phyloP scores from a whole-genome alignment of 768 basidiomycete genomes.

The Baorangia bicolor region DNA sequence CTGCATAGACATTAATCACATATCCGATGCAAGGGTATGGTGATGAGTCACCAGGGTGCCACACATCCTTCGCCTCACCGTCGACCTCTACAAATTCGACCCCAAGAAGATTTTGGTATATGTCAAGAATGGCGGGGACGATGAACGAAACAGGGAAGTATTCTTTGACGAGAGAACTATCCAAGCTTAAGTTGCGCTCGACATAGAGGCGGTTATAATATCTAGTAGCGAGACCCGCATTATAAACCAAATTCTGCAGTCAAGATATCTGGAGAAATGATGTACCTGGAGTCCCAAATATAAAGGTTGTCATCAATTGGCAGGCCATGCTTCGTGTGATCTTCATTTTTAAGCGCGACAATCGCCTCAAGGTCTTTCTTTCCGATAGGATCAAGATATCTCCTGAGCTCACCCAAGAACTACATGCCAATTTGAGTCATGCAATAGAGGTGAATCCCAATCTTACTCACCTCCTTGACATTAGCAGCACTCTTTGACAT shows the following conservation, averaged over 20 bases:
- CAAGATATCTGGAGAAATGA: conserved; percentile 13
- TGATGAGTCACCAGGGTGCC: conserved; percentile 66
- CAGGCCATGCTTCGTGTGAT: conserved; percentile 55
- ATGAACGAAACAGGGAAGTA: conserved; percentile 85
- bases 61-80: conserved; percentile 57
- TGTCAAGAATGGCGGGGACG: conserved; percentile 72
- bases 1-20: conserved; percentile 31
- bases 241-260: not conserved
- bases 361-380: conserved; percentile 63
- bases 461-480: conserved; percentile 49
- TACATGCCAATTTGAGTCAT: conserved; percentile 21
- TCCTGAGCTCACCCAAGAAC: conserved; percentile 76
- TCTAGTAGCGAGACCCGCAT: conserved; percentile 6
- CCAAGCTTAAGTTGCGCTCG: conserved; percentile 63
- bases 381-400: conserved; percentile 71
- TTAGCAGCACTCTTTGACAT: conserved; percentile 72
- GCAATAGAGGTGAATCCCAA: not conserved
- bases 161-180: conserved; percentile 76
- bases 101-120: conserved; percentile 78
- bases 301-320: conserved; percentile 70
- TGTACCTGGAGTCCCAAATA: conserved; percentile 78
- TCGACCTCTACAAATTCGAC: conserved; percentile 59
- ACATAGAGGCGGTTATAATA: conserved; percentile 40
- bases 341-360: conserved; percentile 70
- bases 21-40: not conserved